Base-by-base conservation (phyloP, 2,329 filamentous ascomycete genomes). In the Aspergillus tanneri region DNA sequence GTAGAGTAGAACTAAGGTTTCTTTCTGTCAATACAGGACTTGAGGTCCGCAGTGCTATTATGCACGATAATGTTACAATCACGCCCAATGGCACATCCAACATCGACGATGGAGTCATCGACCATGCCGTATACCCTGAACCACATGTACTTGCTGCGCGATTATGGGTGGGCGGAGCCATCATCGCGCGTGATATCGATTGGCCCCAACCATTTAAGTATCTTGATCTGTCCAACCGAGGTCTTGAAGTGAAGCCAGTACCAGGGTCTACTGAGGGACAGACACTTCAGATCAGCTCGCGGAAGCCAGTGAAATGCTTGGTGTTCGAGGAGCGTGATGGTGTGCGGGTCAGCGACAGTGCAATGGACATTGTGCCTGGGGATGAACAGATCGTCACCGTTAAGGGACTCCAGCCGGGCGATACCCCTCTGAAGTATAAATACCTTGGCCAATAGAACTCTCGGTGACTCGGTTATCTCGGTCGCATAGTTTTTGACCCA, bases 141-240 rank as follows among this genome's bases (percentile, higher is more conserved):
- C 73, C 78, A 35, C 77, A 80, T 64, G 78, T 82, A n/a, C 67
- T 79, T 18, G 69, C 65, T 10, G 77, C 75, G 30, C 70, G 78
- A 34, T 70, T 81, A 47, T 82, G 75, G 77, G 68, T 82, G 28
- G 67, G 76, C 41, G 74, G 71, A 18, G 61, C 74, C 47, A 54
- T 82, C 11, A 72, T 80, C 2, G 75, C 78, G 10, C 71, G 80
- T 43, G 79, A 83, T 54, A 72, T 78, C 3, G 80, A 83, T 63
- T 83, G 80, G 80, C 80, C 80, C 4, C 79, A 83, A 59, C 80
- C 80, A 35, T 73, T 82, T 56, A 82, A 82, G 65, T 82, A 82
- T 58, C 73, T 82, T 11, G 72, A 77, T 49, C 74, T 82, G 50
- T 70, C 72, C 3, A 69, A 77, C 24, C 73, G 79, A 27, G 76